These are phyloP conservation scores for Diplodia mutila DNA, from an alignment of 2,329 filamentous ascomycete species.

Conservation along the genomic window DNA sequence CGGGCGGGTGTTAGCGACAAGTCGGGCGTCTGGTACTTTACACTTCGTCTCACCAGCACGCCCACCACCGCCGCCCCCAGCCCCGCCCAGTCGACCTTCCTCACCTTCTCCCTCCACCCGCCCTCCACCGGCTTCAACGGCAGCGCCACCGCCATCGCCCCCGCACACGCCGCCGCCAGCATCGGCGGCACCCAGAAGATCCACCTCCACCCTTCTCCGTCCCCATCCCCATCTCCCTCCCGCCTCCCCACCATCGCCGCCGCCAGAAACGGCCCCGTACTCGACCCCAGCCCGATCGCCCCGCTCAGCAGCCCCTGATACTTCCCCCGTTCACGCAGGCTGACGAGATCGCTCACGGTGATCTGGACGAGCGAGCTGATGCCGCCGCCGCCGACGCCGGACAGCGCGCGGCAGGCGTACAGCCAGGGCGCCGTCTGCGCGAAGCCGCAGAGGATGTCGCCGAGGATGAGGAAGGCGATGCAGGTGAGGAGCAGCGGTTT, in stretches of 20 bases:
- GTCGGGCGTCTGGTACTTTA: too few species aligned
- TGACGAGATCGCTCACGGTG: conserved; percentile 56
- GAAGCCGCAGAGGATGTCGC: conserved; percentile 57
- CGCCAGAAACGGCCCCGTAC: conserved; percentile 37
- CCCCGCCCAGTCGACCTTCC: conserved; percentile 33
- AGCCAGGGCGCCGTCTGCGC: conserved; percentile 52
- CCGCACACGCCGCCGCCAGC: conserved; percentile 1
- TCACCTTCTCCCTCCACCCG: conserved; percentile 25
- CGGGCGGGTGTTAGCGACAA: too few species aligned
- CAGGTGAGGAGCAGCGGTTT: conserved; percentile 42
- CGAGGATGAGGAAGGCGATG: conserved; percentile 55
- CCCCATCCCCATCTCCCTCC: too few species aligned
- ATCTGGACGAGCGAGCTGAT: conserved; percentile 52
- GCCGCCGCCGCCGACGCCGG: conserved; percentile 57
- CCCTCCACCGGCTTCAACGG: not conserved
- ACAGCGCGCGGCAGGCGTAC: conserved; percentile 58
- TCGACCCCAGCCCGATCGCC: conserved; percentile 34
- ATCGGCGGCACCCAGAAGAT: conserved; percentile 45
- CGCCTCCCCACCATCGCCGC: conserved; percentile 32
- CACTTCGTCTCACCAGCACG: not conserved
- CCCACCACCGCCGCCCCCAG: not conserved
- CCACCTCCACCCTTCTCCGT: conserved; percentile 49
- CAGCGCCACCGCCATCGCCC: not conserved
- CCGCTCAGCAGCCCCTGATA: conserved; percentile 40
- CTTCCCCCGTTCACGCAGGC: conserved; percentile 50